Conservation (phyloP, 2,329 filamentous ascomycete genomes). For the Penicillium glabrum region DNA sequence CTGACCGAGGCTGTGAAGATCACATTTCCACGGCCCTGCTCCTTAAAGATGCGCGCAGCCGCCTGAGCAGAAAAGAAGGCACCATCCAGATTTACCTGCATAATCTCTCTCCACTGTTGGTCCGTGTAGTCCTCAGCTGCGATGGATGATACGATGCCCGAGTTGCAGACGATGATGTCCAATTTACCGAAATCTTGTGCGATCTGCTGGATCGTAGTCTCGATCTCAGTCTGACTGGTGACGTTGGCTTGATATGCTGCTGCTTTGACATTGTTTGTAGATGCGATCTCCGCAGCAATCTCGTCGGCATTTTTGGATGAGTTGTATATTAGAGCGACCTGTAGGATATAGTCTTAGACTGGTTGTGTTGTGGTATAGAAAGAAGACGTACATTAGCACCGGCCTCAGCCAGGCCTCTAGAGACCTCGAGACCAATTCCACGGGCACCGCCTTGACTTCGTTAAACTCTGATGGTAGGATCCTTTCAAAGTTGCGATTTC, state of each 20-base stretch:
- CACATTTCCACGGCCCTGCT: slow-evolving; percentile 35
- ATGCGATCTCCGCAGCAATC: slow-evolving; percentile 27
- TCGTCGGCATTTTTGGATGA: slow-evolving; percentile 24
- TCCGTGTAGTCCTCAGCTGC: slow-evolving; percentile 41
- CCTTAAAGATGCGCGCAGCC: slow-evolving; percentile 38
- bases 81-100: slow-evolving; percentile 41
- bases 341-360: not conserved
- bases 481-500: not conserved
- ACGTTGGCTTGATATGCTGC: slow-evolving; percentile 40
- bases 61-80: slow-evolving; percentile 42
- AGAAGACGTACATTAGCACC: slow-evolving; percentile 35
- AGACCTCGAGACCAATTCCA: slow-evolving; percentile 43
- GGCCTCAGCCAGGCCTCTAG: slow-evolving; percentile 39
- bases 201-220: slow-evolving; percentile 33
- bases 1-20: slow-evolving; percentile 43
- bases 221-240: slow-evolving; percentile 29
- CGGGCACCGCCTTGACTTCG: slow-evolving; percentile 28
- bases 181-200: slow-evolving; percentile 44
- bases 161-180: slow-evolving; percentile 50
- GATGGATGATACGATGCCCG: slow-evolving; percentile 39
- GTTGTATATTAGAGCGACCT: slow-evolving; percentile 37
- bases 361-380: no score
- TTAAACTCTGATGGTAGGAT: not conserved
- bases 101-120: slow-evolving; percentile 43
- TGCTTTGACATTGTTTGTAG: slow-evolving; percentile 25